phyloP scores from a whole-genome alignment of 805 yeast species.

The Hanseniaspora thailandica region DNA sequence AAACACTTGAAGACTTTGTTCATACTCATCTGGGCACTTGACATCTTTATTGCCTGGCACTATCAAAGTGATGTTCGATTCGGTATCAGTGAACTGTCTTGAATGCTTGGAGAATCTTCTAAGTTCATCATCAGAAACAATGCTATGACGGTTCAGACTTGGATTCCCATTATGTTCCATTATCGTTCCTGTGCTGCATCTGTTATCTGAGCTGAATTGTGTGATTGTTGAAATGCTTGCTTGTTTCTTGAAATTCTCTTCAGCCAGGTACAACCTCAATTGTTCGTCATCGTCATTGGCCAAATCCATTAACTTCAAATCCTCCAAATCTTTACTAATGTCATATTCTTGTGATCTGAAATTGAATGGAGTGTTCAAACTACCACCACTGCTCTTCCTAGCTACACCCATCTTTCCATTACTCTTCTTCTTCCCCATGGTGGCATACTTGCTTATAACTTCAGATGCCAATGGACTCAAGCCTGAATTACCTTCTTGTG shows the following conservation, averaged over 20 bases:
- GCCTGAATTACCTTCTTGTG: background rate
- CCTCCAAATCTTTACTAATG: slow-evolving; percentile 4
- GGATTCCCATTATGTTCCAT: background rate
- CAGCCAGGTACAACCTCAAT: background rate
- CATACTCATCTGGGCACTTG: background rate
- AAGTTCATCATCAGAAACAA: background rate
- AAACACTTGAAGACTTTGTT: background rate
- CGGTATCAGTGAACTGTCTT: slow-evolving; percentile 10
- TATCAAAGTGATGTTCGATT: slow-evolving; percentile 5
- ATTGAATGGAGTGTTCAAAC: slow-evolving; percentile 3
- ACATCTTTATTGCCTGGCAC: background rate
- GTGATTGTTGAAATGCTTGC: slow-evolving; percentile 10
- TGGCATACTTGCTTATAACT: background rate
- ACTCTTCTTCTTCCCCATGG: slow-evolving; percentile 3
- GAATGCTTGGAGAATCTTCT: background rate
- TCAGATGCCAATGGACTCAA: background rate
- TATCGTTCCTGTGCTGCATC: background rate
- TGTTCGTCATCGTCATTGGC: background rate
- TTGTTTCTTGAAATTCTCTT: background rate
- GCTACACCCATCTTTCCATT: background rate
- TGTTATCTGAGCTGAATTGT: background rate
- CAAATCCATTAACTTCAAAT: background rate
- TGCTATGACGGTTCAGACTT: background rate
- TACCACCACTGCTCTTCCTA: background rate
- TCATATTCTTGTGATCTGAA: slow-evolving; percentile 12